Base-by-base conservation (phyloP, 106 monocot species). In the Chionographis japonica region DNA sequence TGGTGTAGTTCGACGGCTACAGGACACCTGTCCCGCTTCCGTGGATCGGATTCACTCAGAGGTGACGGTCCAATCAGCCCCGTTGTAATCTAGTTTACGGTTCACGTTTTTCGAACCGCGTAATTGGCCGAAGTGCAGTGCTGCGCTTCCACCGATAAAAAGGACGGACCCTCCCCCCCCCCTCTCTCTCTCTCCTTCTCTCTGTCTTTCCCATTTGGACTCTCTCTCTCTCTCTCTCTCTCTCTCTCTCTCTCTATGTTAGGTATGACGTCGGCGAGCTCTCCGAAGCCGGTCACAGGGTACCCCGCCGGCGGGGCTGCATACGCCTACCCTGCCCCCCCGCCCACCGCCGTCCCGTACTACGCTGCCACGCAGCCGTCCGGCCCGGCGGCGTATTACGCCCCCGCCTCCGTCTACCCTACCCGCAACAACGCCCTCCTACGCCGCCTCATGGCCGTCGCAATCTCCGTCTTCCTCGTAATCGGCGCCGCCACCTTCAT, bases 401-500 rank as follows among this genome's bases (percentile, higher is more conserved):
- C 49, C 58, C 7, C 15, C 40, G 16, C 39, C 4, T 40, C 41
- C 56, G 35, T 4, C 65, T 8, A 38, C 53, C 13, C 66, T 13
- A 40, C 55, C 36, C 52, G 40, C 60, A 61, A 66, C 60, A 37
- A 56, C 68, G n/a, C 40, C 16, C 72, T 75, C 55, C 53, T 78
- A 55, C 74, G 83, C 74, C 79, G 83, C 52, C 49, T 75, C 19
- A 54, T 86, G 40, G 58, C 72, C 64, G n/a, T 67, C 66, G 38
- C 49, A 41, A 35, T 82, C 40, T 62, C 42, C 79, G 43, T 76
- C 60, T 61, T 79, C 75, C 14, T 86, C 51, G 8, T 67, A 67
- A n/a, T 83, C 55, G 71, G 74, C 27, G 58, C 52, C n/a, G 66
- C 36, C 60, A 74, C 75, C 54, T 43, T 82, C 39, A 59, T 82